Evolutionary conservation across 352 stramenopile species (phyloP).

Genomic region (Peronospora destructor): DNA sequence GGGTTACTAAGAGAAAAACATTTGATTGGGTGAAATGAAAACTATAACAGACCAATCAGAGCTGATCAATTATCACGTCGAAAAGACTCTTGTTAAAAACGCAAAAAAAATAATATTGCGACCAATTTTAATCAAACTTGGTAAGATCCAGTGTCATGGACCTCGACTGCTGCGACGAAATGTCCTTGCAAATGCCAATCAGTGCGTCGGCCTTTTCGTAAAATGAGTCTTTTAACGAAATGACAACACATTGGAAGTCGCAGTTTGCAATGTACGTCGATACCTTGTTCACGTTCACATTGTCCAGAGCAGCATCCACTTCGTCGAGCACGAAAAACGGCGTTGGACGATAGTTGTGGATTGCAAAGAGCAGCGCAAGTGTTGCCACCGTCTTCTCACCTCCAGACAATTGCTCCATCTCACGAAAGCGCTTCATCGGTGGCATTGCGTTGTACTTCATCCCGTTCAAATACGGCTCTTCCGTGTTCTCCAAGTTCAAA

Average conservation of each 20-base stretch:
- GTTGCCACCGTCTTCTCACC: conserved; percentile 99
- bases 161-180: conserved; percentile 59
- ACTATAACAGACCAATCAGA: conserved; percentile 1
- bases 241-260: conserved; percentile 97
- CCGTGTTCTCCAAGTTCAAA: conserved; percentile 77
- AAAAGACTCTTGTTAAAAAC: background rate
- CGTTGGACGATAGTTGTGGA: conserved; percentile 94
- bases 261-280: conserved; percentile 94
- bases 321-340: conserved; percentile 99
- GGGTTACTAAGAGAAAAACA: conserved; percentile 1
- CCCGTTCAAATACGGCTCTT: conserved; percentile 96
- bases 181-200: conserved; percentile 89
- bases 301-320: conserved; percentile 98
- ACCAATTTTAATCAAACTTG: conserved; percentile 36
- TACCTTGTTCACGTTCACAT: conserved; percentile 99
- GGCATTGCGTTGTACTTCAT: conserved; percentile 99
- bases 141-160: conserved; percentile 81
- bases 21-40: conserved; percentile 15
- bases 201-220: conserved; percentile 92
- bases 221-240: conserved; percentile 97
- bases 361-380: conserved; percentile 98
- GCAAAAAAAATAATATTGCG: background rate
- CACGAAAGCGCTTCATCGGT: conserved; percentile 97
- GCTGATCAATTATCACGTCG: background rate
- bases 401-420: conserved; percentile 97